Evolutionary conservation across 495 filamentous ascomycete genomes (phyloP).

Genomic region (Penicillium taxi): DNA sequence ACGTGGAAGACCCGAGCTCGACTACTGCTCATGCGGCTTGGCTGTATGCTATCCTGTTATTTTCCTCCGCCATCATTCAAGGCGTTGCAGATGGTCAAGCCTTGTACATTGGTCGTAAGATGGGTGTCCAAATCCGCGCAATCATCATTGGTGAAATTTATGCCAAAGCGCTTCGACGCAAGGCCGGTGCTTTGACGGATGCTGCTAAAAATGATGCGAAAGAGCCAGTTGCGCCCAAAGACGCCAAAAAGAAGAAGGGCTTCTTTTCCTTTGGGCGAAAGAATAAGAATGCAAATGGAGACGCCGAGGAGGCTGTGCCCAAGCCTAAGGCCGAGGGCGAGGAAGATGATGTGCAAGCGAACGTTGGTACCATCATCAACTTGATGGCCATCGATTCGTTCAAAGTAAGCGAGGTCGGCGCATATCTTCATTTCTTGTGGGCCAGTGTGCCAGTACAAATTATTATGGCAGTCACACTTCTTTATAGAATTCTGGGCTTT

Average conservation of each 20-base stretch:
- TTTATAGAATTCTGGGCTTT: constrained; percentile 83
- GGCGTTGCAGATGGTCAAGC: constrained; percentile 78
- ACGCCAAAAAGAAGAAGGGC: constrained; percentile 40
- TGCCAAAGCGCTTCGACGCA: constrained; percentile 88
- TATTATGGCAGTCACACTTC: constrained; percentile 60
- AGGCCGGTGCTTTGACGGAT: constrained; percentile 68
- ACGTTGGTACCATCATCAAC: constrained; percentile 94
- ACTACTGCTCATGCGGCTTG: constrained; percentile 86
- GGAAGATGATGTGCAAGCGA: constrained; percentile 64
- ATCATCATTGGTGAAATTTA: constrained; percentile 98
- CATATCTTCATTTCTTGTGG: constrained; percentile 87
- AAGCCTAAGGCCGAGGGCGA: constrained; percentile 33
- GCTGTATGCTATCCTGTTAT: constrained; percentile 89
- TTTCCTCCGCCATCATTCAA: constrained; percentile 66
- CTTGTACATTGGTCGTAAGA: constrained; percentile 88
- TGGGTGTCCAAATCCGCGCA: constrained; percentile 85
- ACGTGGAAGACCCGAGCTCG: constrained; percentile 73
- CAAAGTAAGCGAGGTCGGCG: constrained; percentile 89
- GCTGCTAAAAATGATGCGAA: constrained; percentile 36
- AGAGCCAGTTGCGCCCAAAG: constrained; percentile 17
- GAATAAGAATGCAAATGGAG: constrained; percentile 37
- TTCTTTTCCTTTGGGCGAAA: constrained; percentile 50
- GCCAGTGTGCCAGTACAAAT: constrained; percentile 80
- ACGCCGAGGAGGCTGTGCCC: constrained; percentile 24
- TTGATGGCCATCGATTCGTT: constrained; percentile 99